Base-by-base conservation (phyloP, 768 basidiomycete species). In the Russula sp. region DNA sequence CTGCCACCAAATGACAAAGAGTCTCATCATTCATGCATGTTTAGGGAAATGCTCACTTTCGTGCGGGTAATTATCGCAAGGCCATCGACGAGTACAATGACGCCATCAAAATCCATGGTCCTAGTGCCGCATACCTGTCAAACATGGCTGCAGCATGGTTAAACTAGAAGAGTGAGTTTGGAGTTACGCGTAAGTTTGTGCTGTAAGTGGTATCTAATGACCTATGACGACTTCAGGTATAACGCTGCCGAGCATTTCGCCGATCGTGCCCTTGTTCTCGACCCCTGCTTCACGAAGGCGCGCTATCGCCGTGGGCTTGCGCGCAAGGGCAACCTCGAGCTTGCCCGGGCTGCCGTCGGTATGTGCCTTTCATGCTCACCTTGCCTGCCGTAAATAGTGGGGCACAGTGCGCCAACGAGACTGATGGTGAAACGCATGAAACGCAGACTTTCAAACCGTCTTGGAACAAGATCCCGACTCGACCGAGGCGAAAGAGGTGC, bases 11-110 rank as follows among this genome's bases (percentile, higher is more conserved):
- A 20, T n/a, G 9, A 50, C 48, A 18, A n/a, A 36, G 7, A 13
- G 6, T 53, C 62, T 63, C 49, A 63, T 5, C 16, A 7, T 20
- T n/a, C n/a, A n/a, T n/a, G n/a, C 30, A 6, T n/a, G 2, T 49
- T 26, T 57, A 83, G 81, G 82, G 83, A 9, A 82, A 82, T 51
- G 59, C 67, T 13, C 71, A 75, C 14, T 83, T 80, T 75, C 76
- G 72, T 44, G 57, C 70, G 6, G 76, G 74, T 2, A 63, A 77
- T 53, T 80, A 74, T 68, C 67, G 63, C 1, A 73, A 76, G 11
- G 79, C 81, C 0, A 73, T 79, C 3, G 72, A 75, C 0, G 73
- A 73, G 54, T 84, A 83, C 67, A 75, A 75, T 32, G 71, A 67
- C 1, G 82, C 82, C 0, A 74, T 77, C 2, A 42, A 70, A 2